phyloP scores from a whole-genome alignment of 2,329 filamentous ascomycete genomes.

The Sporothrix euskadiensis region DNA sequence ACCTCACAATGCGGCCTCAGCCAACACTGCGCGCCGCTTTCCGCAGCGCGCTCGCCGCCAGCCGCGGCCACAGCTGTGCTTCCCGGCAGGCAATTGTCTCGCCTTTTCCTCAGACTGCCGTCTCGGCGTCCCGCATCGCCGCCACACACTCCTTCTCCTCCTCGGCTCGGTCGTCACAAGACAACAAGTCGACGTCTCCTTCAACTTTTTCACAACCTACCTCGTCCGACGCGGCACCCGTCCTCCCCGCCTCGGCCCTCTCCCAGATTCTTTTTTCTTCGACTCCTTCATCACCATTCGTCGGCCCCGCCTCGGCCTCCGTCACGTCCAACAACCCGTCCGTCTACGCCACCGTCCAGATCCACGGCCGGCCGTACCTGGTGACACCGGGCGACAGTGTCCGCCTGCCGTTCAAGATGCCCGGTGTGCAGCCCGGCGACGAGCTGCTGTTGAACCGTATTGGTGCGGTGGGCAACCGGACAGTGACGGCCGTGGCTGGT shows the following conservation, averaged over 20 bases:
- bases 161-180: neutral
- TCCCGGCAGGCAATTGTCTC: neutral
- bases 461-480: constrained; percentile 72
- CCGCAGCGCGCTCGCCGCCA: constrained; percentile 1
- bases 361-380: constrained; percentile 78
- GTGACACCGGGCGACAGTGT: constrained; percentile 73
- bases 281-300: neutral
- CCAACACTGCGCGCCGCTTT: constrained; percentile 19
- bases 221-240: neutral
- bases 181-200: neutral
- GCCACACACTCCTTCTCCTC: constrained; percentile 13
- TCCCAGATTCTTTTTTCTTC: constrained; percentile 24
- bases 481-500: constrained; percentile 28
- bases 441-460: constrained; percentile 85
- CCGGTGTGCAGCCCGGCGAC: constrained; percentile 75
- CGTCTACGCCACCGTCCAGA: constrained; percentile 71
- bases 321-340: constrained; percentile 27
- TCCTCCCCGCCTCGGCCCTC: constrained; percentile 14
- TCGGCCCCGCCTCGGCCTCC: constrained; percentile 2
- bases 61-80: constrained; percentile 2
- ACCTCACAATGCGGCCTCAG: constrained; percentile 24
- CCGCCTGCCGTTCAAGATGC: constrained; percentile 78
- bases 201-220: neutral
- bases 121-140: neutral
- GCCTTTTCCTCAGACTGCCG: neutral